A percentile compares a stretch with the other conserved stretches of the same genome.
phyloP scores from a whole-genome alignment of 2,329 filamentous ascomycete genomes.

The Immersiporthe knoxdaviesiana region DNA sequence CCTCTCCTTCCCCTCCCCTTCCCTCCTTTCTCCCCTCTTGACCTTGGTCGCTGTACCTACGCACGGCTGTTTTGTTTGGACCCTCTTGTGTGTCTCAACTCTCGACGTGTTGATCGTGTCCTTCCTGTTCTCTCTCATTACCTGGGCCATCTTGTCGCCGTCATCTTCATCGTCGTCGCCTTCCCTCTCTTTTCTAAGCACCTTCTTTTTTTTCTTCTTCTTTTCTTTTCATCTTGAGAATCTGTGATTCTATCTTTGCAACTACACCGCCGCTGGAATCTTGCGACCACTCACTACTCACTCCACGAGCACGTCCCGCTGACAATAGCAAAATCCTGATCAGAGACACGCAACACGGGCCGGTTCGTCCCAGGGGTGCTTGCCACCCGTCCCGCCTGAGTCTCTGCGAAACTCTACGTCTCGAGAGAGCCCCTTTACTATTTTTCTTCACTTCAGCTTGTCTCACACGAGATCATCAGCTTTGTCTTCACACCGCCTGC shows the following conservation, averaged over 20 bases:
- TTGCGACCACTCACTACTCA: background rate
- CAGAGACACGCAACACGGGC: background rate
- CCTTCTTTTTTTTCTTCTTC: background rate
- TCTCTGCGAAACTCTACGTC: background rate
- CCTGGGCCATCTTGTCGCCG: background rate
- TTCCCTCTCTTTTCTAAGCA: conserved; percentile 13
- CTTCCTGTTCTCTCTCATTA: conserved; percentile 1
- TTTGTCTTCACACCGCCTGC: background rate
- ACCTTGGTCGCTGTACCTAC: conserved; percentile 1
- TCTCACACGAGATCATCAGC: background rate
- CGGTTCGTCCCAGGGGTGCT: background rate
- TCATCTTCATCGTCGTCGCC: conserved; percentile 23
- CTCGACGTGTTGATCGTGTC: conserved; percentile 19
- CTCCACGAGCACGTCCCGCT: background rate
- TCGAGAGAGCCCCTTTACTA: background rate
- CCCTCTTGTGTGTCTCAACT: conserved; percentile 22
- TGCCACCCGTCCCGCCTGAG: conserved; percentile 3
- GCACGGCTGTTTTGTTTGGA: conserved; percentile 11
- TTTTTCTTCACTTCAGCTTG: conserved; percentile 9
- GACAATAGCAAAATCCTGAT: background rate
- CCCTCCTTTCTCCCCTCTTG: conserved; percentile 1
- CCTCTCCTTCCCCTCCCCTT: conserved; percentile 1
- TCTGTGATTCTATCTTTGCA: conserved; percentile 3
- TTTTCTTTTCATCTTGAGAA: background rate
- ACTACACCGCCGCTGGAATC: background rate